Conservation (phyloP, 2,329 filamentous ascomycete genomes). For the Zymoseptoria tritici region DNA sequence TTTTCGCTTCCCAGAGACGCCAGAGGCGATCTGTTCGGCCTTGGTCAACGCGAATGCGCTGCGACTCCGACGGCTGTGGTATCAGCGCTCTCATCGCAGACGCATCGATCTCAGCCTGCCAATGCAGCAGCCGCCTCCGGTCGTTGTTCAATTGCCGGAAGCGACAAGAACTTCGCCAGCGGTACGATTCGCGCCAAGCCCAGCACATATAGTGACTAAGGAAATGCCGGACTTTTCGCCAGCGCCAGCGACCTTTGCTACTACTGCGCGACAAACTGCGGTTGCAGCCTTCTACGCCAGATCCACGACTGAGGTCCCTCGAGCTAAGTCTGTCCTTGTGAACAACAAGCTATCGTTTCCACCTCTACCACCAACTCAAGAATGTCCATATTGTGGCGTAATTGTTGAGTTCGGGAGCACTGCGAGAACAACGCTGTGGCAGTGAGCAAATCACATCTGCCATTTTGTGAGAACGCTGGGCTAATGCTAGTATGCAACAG, state of each 20-base stretch:
- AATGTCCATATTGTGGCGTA: neutral
- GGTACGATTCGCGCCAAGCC: neutral
- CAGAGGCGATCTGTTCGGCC: neutral
- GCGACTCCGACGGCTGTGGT: neutral
- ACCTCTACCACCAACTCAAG: neutral
- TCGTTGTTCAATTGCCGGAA: neutral
- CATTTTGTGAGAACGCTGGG: neutral
- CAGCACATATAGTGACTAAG: neutral
- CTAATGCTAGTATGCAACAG: neutral
- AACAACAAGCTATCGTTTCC: neutral
- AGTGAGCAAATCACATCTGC: neutral
- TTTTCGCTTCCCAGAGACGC: neutral
- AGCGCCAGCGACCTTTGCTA: neutral
- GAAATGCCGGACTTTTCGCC: neutral
- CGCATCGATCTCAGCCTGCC: neutral
- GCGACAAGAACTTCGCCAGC: neutral
- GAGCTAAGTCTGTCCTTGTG: neutral
- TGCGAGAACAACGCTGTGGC: neutral
- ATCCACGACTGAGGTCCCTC: neutral
- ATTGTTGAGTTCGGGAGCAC: neutral
- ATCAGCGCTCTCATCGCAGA: neutral
- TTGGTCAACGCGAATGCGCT: neutral
- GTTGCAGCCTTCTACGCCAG: neutral
- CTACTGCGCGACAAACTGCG: neutral
- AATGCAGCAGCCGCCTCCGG: neutral